Conservation (phyloP, 2,329 filamentous ascomycete species). For the Chaetomiaceae sp. region DNA sequence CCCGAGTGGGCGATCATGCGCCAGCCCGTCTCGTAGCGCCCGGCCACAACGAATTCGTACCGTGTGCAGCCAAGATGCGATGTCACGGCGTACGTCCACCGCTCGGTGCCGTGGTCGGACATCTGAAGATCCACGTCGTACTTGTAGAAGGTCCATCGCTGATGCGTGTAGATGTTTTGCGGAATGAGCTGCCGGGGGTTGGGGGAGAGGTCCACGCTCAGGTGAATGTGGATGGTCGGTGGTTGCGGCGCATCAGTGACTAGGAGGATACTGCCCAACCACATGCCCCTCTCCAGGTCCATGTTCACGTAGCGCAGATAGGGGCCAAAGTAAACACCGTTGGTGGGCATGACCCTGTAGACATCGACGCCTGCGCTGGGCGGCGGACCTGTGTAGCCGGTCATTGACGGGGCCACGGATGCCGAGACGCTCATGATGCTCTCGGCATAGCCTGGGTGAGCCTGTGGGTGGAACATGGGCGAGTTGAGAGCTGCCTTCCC, state of each 20-base stretch:
- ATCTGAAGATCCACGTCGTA: conserved; percentile 89
- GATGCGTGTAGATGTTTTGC: conserved; percentile 78
- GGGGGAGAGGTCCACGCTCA: conserved; percentile 82
- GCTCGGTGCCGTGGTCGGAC: conserved; percentile 71
- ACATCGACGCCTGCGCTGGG: conserved; percentile 84
- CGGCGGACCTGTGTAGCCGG: conserved; percentile 85
- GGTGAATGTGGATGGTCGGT: conserved; percentile 91
- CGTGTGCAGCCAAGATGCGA: conserved; percentile 96
- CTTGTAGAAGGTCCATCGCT: conserved; percentile 91
- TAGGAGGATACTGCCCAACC: conserved; percentile 89
- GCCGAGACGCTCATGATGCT: conserved; percentile 77
- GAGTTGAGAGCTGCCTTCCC: conserved; percentile 66
- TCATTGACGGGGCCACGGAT: conserved; percentile 65
- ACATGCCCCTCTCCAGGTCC: conserved; percentile 84
- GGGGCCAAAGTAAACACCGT: conserved; percentile 95
- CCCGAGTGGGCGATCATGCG: conserved; percentile 93
- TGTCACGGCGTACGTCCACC: conserved; percentile 98
- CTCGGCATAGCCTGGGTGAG: conserved; percentile 69
- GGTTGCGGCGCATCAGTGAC: conserved; percentile 88
- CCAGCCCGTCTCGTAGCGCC: conserved; percentile 85
- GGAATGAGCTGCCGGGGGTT: conserved; percentile 84
- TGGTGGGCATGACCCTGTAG: conserved; percentile 89
- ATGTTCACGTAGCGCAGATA: conserved; percentile 96
- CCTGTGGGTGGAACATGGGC: conserved; percentile 76
- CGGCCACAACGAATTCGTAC: conserved; percentile 94